phyloP scores from a whole-genome alignment of 2,329 filamentous ascomycete genomes.

The Trichophyton simii region DNA sequence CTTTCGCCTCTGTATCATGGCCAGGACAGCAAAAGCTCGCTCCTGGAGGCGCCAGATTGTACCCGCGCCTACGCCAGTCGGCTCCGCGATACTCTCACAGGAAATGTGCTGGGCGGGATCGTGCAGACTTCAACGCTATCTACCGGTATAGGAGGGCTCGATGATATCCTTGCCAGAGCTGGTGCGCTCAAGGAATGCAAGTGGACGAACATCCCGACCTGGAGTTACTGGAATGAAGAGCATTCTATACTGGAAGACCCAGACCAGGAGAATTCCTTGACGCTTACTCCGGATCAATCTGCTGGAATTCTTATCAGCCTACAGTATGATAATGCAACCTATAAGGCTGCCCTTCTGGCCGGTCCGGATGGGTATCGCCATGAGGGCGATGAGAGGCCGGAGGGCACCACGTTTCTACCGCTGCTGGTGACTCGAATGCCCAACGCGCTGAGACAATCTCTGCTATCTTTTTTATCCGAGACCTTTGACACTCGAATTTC shows the following conservation, averaged over 20 bases:
- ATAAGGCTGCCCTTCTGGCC: constrained; percentile 40
- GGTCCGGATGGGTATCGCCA: constrained; percentile 15
- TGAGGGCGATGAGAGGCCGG: constrained; percentile 1
- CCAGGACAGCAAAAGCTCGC: constrained; percentile 21
- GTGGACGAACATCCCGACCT: constrained; percentile 30
- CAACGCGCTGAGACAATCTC: constrained; percentile 35
- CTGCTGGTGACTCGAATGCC: constrained; percentile 42
- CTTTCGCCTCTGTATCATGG: constrained; percentile 43
- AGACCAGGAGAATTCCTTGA: constrained; percentile 18
- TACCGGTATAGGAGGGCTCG: constrained; percentile 14
- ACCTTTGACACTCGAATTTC: constrained; percentile 41
- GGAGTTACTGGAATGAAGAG: constrained; percentile 21
- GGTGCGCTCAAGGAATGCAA: constrained; percentile 37
- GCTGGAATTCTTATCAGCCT: constrained; percentile 39
- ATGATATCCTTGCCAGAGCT: constrained; percentile 32
- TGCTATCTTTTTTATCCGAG: constrained; percentile 38
- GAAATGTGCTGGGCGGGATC: constrained; percentile 37
- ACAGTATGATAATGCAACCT: constrained; percentile 37
- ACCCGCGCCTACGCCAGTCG: constrained; percentile 37
- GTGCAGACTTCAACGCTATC: not conserved
- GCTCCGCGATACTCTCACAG: constrained; percentile 38
- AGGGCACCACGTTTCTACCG: constrained; percentile 37
- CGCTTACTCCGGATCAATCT: constrained; percentile 18
- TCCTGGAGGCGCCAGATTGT: constrained; percentile 24
- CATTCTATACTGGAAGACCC: constrained; percentile 15